Base-by-base conservation (phyloP, 306 rosid genomes). In the Fagus sylvatica region DNA sequence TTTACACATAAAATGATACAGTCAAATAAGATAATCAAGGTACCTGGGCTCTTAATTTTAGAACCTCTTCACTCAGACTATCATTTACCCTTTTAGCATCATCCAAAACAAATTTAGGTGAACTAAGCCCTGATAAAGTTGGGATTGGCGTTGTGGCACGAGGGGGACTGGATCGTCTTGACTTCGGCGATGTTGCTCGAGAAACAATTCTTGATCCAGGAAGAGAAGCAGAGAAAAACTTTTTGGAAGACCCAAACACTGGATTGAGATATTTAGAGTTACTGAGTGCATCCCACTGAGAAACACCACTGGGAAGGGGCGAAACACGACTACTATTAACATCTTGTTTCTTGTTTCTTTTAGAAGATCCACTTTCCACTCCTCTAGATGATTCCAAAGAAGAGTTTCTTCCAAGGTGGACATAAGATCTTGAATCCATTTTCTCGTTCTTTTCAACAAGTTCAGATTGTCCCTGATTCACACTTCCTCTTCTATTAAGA, bases 201-300 rank as follows among this genome's bases (percentile, higher is more conserved):
- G 99, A 95, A 79, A 91, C 97, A 85, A 95, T 95, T 89, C 99
- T 95, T 62, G 99, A 95, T 84, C 99, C 99, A 75, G 99, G 99
- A 78, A 95, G 97, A 78, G 99, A 95, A 80, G 99, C 99, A 32
- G 99, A 93, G 88, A 95, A 95, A 76, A 92, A 92, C 88, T 93
- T 95, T 84, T 95, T 95, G 32, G 99, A 95, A 40, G 99, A 91
- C 73, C 99, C 99, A 87, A 95, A 95, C 62, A 91, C 98, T 7
- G 99, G 97, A 89, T 93, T 93, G 54, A 95, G 85, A 76, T 98
- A 88, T 87, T 95, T 95, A 60, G 97, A 89, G 75, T 92, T 89
- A 79, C 87, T 90, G 78, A 89, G 79, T 43, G 90, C 91, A 79
- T 97, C 98, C 98, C 99, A 91, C 76, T 95, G 98, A 3, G 96